Evolutionary conservation across 805 yeast species (phyloP).

Genomic region (Zygosaccharomyces pseudorouxii): DNA sequence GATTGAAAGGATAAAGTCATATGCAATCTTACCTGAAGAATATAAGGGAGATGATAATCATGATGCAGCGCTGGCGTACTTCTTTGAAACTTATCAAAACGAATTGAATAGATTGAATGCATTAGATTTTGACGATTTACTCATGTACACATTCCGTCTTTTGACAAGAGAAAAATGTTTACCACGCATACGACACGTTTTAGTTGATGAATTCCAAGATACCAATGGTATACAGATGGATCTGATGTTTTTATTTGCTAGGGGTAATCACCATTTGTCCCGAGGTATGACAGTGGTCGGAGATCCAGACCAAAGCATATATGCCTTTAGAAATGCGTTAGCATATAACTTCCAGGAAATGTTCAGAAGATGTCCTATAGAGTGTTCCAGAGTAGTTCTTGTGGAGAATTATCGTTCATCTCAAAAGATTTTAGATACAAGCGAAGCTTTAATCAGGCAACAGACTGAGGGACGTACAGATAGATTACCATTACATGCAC

Average conservation of each 20-base stretch:
- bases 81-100: conserved; percentile 53
- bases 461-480: conserved; percentile 41
- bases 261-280: conserved; percentile 37
- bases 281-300: conserved; percentile 83
- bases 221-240: conserved; percentile 74
- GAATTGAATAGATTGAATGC: conserved; percentile 41
- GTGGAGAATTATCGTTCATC: conserved; percentile 81
- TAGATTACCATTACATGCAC: conserved; percentile 46
- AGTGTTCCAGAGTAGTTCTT: conserved; percentile 40
- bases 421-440: conserved; percentile 53
- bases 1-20: conserved; percentile 55
- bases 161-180: conserved; percentile 43
- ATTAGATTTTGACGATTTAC: conserved; percentile 81
- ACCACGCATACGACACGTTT: conserved; percentile 55
- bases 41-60: conserved; percentile 30
- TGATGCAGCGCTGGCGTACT: conserved; percentile 33
- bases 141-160: conserved; percentile 51
- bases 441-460: conserved; percentile 62
- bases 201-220: conserved; percentile 95
- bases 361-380: conserved; percentile 39
- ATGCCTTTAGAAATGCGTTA: conserved; percentile 80
- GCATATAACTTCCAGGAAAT: conserved; percentile 59
- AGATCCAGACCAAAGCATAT: conserved; percentile 94
- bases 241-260: conserved; percentile 52
- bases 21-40: conserved; percentile 44